phyloP scores from a whole-genome alignment of 2,329 filamentous ascomycete genomes.

The Gaeumannomyces sp. region DNA sequence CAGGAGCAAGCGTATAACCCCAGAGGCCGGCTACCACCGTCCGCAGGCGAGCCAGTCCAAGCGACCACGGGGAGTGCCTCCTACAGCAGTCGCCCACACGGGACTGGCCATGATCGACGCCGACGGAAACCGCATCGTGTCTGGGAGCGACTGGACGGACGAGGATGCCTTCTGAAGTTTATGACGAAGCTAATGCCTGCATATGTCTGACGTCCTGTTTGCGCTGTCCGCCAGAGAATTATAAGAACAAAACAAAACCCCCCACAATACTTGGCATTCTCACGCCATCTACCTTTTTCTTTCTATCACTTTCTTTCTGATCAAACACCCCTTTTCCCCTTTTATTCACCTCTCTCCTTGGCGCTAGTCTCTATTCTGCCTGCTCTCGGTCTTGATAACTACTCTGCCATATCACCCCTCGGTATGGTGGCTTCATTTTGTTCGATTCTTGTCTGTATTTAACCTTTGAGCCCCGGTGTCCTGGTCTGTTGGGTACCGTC shows the following conservation, averaged over 20 bases:
- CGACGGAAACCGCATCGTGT: conserved; percentile 58
- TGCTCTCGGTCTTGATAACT: not conserved
- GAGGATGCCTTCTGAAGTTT: conserved; percentile 49
- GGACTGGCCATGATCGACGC: conserved; percentile 45
- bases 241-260: not conserved
- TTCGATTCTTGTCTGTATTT: conserved; percentile 5
- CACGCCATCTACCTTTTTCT: conserved; percentile 14
- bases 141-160: conserved; percentile 61
- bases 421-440: not conserved
- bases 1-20: conserved; percentile 57
- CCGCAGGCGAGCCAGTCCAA: conserved; percentile 39
- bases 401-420: not conserved
- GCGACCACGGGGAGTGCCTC: conserved; percentile 47
- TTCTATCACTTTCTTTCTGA: conserved; percentile 11
- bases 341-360: not conserved
- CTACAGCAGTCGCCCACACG: conserved; percentile 33
- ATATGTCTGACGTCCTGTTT: not conserved
- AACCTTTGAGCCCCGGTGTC: too few species aligned
- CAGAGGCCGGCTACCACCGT: conserved; percentile 38
- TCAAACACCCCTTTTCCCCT: not conserved
- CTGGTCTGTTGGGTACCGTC: not conserved
- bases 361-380: too few species aligned
- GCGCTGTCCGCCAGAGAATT: not conserved
- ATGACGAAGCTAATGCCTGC: conserved; percentile 14
- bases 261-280: conserved; percentile 2